These are phyloP conservation scores for Rutstroemia sp. DNA, from an alignment of 2,329 filamentous ascomycete species.

Conservation along the genomic window DNA sequence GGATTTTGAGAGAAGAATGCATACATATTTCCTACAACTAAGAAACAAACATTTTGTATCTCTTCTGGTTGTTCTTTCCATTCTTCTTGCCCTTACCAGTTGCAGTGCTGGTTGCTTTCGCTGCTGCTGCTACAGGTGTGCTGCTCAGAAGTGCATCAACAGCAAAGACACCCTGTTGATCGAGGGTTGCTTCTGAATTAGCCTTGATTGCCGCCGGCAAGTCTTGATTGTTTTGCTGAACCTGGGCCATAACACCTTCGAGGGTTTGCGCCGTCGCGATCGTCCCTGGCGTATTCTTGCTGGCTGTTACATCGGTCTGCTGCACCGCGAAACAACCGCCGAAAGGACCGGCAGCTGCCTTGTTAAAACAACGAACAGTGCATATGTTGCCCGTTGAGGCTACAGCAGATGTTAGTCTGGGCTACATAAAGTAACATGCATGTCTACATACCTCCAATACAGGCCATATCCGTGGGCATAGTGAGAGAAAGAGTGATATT, in stretches of 20 bases:
- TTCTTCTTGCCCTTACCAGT: not conserved
- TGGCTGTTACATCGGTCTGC: slow-evolving; percentile 40
- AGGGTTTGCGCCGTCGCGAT: slow-evolving; percentile 41
- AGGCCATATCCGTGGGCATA: slow-evolving; percentile 42
- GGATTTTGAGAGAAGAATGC: no score
- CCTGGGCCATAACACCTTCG: slow-evolving; percentile 39
- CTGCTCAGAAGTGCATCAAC: slow-evolving; percentile 1
- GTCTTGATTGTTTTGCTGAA: slow-evolving; percentile 43
- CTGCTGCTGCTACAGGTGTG: not conserved
- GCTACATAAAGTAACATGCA: not conserved
- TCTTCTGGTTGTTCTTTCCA: not conserved
- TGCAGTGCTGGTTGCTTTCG: not conserved
- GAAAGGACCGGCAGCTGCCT: slow-evolving; percentile 49
- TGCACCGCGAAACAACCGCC: slow-evolving; percentile 51
- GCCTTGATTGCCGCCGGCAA: slow-evolving; percentile 33
- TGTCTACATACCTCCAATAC: slow-evolving; percentile 40
- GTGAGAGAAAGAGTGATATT: slow-evolving; percentile 39
- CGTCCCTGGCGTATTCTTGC: slow-evolving; percentile 36
- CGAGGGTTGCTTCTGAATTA: not conserved
- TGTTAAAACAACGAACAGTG: slow-evolving; percentile 53
- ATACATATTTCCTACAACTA: no score
- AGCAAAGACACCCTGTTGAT: slow-evolving; percentile 1
- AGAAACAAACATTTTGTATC: no score
- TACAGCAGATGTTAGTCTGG: slow-evolving; percentile 22
- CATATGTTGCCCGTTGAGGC: slow-evolving; percentile 45